phyloP scores from a whole-genome alignment of 805 yeast species.

The Vanderwaltozyma polyspora region DNA sequence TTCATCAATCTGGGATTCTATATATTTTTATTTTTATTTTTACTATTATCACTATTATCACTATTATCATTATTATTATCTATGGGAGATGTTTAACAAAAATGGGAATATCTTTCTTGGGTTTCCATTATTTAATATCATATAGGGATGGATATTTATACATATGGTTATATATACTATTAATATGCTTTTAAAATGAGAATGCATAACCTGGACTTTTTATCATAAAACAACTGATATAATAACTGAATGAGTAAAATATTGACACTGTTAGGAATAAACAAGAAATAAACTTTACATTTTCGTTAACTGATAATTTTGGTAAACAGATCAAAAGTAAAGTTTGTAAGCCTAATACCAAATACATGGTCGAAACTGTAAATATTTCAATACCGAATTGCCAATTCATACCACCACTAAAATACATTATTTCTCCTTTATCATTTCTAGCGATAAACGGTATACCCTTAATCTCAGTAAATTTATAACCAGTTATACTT shows the following conservation, averaged over 20 bases:
- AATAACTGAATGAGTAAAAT: conserved; percentile 17
- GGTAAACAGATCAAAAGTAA: conserved; percentile 33
- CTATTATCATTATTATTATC: no score
- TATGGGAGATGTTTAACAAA: no score
- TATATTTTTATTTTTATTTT: no score
- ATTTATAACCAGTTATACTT: conserved; percentile 54
- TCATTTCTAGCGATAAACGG: conserved; percentile 51
- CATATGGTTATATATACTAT: no score
- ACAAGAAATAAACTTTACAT: conserved; percentile 1
- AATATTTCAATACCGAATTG: conserved; percentile 64
- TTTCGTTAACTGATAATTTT: no score
- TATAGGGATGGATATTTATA: no score
- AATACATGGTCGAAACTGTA: conserved; percentile 41
- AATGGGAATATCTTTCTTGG: no score
- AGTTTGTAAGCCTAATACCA: conserved; percentile 33
- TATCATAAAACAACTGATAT: conserved; percentile 16
- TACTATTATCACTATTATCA: no score
- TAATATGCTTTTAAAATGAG: conserved; percentile 3
- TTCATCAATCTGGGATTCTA: neutral
- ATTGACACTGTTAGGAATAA: conserved; percentile 1
- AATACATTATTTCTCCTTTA: conserved; percentile 39
- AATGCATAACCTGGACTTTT: conserved; percentile 24
- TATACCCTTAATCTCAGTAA: conserved; percentile 45
- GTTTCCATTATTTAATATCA: no score
- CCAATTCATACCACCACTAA: conserved; percentile 54